Conservation (phyloP, 1,139 yeast genomes). For the Nakaseomyces bracarensis region DNA sequence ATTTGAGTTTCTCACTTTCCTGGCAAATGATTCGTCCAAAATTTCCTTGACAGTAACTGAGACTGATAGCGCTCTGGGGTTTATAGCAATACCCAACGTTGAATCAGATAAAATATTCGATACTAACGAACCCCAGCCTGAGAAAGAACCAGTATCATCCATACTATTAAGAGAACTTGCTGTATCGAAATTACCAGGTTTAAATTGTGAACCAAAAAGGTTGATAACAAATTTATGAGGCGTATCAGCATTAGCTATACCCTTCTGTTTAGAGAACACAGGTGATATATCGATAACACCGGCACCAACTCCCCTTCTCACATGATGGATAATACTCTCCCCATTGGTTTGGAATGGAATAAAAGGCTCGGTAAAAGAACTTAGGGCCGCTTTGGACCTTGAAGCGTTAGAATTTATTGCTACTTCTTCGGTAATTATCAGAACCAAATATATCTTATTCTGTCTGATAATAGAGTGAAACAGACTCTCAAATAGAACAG, state of each 20-base stretch:
- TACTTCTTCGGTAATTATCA: conserved; percentile 56
- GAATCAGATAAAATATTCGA: conserved; percentile 75
- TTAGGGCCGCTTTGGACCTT: background rate
- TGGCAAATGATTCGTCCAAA: conserved; percentile 39
- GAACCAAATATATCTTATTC: conserved; percentile 59
- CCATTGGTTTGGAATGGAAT: conserved; percentile 16
- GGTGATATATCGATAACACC: conserved; percentile 84
- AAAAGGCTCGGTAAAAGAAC: conserved; percentile 23
- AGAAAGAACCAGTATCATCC: conserved; percentile 27
- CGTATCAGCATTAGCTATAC: conserved; percentile 49
- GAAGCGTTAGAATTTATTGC: conserved; percentile 20
- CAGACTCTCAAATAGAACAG: conserved; percentile 68
- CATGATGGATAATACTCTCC: conserved; percentile 33
- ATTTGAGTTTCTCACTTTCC: conserved; percentile 37
- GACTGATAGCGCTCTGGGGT: conserved; percentile 71
- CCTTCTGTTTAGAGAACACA: conserved; percentile 59
- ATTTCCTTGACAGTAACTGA: conserved; percentile 69
- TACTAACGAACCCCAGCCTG: conserved; percentile 86
- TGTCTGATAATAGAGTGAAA: conserved; percentile 62
- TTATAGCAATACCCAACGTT: conserved; percentile 68
- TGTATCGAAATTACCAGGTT: conserved; percentile 16
- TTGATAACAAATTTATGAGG: conserved; percentile 66
- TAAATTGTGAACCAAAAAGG: conserved; percentile 59
- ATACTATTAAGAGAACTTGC: conserved; percentile 1
- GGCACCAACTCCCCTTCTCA: conserved; percentile 77